Evolutionary conservation across 176 grass and related monocot species (phyloP).

Genomic region (Coix lacrymajobi): DNA sequence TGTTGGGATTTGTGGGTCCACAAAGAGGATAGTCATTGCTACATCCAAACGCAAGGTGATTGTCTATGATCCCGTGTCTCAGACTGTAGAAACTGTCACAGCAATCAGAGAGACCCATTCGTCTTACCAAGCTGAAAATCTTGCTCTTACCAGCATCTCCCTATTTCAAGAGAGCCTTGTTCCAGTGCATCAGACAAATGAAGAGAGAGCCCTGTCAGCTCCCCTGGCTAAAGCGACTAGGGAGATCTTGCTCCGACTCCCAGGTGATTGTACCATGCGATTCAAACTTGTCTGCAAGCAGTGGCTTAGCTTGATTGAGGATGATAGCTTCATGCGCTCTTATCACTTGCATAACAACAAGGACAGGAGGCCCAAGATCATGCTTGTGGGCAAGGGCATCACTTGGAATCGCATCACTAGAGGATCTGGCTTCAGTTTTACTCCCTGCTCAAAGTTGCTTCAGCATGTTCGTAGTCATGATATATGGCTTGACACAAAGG

Average conservation of each 20-base stretch:
- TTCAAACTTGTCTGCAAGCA: slow-evolving; percentile 23
- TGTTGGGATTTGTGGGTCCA: background rate
- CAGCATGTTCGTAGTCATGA: background rate
- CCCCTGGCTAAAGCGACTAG: background rate
- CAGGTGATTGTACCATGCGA: background rate
- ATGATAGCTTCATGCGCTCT: background rate
- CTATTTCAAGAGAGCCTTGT: background rate
- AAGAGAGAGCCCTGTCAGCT: background rate
- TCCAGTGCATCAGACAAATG: background rate
- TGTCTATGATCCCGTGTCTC: background rate
- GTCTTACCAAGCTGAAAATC: no score
- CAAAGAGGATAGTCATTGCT: slow-evolving; percentile 5
- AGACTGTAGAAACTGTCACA: background rate
- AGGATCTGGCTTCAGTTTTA: background rate
- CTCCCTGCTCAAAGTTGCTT: background rate
- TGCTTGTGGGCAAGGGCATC: slow-evolving; percentile 24
- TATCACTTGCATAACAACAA: background rate
- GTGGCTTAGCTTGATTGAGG: slow-evolving; percentile 13
- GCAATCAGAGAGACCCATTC: no score
- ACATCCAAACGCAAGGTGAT: background rate
- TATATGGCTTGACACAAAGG: background rate
- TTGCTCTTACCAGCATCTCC: background rate
- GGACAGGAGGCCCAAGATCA: slow-evolving; percentile 17
- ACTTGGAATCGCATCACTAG: background rate
- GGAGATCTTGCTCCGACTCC: slow-evolving; percentile 22